Percentiles rank a stretch among this genome's conserved stretches.
phyloP scores from a whole-genome alignment of 2,329 filamentous ascomycete genomes.

The Diaporthe longicolla region DNA sequence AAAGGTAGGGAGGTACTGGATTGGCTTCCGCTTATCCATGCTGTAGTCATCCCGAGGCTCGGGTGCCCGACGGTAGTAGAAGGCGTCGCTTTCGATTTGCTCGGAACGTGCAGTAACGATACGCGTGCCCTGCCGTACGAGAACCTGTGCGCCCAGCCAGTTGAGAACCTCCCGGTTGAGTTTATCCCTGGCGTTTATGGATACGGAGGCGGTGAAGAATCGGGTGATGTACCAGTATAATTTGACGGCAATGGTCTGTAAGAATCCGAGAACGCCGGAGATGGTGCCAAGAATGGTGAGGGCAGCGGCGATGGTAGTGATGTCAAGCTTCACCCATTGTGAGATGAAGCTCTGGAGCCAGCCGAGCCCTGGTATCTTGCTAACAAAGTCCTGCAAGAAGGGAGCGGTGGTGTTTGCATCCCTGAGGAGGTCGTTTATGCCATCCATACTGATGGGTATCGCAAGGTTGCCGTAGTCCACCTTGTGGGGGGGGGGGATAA shows the following conservation, averaged over 20 bases:
- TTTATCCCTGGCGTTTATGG: constrained; percentile 54
- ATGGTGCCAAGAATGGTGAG: constrained; percentile 54
- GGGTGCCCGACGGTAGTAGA: constrained; percentile 48
- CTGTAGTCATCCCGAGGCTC: constrained; percentile 52
- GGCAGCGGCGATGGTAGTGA: constrained; percentile 51
- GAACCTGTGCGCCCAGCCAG: constrained; percentile 55
- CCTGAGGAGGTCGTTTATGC: constrained; percentile 30
- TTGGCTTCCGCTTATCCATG: constrained; percentile 53
- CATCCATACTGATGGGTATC: constrained; percentile 5
- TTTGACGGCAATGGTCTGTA: constrained; percentile 49
- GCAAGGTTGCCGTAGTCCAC: constrained; percentile 1
- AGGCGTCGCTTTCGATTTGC: constrained; percentile 48
- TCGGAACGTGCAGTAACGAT: constrained; percentile 54
- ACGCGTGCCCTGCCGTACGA: constrained; percentile 50
- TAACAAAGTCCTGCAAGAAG: constrained; percentile 45
- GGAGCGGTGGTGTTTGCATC: constrained; percentile 30
- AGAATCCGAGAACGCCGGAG: constrained; percentile 49
- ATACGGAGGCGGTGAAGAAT: constrained; percentile 56
- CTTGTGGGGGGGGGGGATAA: too few relatives aligned
- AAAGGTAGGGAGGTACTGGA: constrained; percentile 56
- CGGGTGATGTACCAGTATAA: constrained; percentile 55
- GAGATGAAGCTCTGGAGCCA: constrained; percentile 52
- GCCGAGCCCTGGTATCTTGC: constrained; percentile 49
- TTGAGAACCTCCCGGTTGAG: constrained; percentile 56
- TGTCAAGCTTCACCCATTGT: constrained; percentile 53